phyloP scores from a whole-genome alignment of 2,329 filamentous ascomycete species.

The Fusarium papillatum region DNA sequence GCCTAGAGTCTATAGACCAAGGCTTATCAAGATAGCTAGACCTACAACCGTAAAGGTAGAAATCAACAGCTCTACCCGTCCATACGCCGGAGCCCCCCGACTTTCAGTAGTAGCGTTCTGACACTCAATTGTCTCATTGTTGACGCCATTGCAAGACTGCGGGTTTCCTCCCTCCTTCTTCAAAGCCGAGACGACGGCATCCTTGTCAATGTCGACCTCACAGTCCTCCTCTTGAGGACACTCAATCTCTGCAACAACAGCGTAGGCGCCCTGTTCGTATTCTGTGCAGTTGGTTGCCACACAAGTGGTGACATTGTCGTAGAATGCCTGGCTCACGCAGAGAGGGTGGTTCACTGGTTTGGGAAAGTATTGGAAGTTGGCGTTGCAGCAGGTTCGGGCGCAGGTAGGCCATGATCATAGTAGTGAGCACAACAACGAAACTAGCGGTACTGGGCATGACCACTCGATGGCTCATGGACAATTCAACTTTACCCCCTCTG shows the following conservation, averaged over 20 bases:
- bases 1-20: background rate
- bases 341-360: background rate
- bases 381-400: background rate
- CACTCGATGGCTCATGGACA: too few species aligned
- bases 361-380: background rate
- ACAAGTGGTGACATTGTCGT: background rate
- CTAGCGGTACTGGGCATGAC: too few species aligned
- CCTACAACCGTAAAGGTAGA: background rate
- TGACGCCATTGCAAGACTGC: background rate
- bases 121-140: background rate
- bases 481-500: too few species aligned
- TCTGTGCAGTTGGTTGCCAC: background rate
- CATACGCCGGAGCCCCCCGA: background rate
- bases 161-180: background rate
- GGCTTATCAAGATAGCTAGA: background rate
- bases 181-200: background rate
- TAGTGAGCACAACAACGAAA: too few species aligned
- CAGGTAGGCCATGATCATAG: background rate
- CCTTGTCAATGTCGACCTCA: background rate
- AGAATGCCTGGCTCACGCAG: background rate
- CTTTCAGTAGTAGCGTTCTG: background rate
- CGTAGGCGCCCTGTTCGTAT: background rate
- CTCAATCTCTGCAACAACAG: background rate
- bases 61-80: background rate
- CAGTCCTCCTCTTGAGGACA: background rate